These are phyloP conservation scores for Hyparrhenia diplandra DNA, from an alignment of 176 grass and related monocot species.

Conservation along the genomic window DNA sequence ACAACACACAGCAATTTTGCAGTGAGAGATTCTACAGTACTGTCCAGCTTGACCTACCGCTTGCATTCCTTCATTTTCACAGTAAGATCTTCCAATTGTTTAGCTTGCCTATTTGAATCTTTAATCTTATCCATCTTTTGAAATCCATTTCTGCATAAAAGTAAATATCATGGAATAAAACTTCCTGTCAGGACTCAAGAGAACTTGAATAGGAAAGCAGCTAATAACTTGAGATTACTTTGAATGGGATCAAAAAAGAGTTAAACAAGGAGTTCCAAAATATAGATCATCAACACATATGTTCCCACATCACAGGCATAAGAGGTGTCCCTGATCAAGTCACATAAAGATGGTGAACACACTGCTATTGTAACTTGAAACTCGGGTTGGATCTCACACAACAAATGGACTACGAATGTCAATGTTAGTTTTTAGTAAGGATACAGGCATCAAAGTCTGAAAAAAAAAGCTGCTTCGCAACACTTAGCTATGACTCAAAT, in stretches of 20 bases:
- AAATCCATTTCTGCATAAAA: conserved; percentile 87
- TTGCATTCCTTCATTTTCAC: conserved; percentile 97
- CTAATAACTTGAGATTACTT: not conserved
- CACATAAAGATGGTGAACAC: not conserved
- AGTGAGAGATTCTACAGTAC: conserved; percentile 20
- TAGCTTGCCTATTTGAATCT: conserved; percentile 88
- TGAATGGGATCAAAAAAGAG: not conserved
- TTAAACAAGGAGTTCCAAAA: too few relatives aligned
- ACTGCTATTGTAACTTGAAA: not conserved
- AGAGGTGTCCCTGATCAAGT: too few relatives aligned
- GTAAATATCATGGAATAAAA: not conserved
- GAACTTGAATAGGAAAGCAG: not conserved
- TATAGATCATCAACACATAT: too few relatives aligned
- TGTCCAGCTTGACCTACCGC: conserved; percentile 45
- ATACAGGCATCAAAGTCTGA: not conserved
- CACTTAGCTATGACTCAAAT: not conserved
- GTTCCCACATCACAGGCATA: too few relatives aligned
- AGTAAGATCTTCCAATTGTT: conserved; percentile 90
- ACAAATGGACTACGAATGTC: not conserved
- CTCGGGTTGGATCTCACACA: not conserved
- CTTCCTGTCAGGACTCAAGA: not conserved
- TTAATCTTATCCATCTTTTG: conserved; percentile 98
- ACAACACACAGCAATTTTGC: not conserved
- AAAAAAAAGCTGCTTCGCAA: not conserved
- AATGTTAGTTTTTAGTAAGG: not conserved